A percentile compares a stretch with the other conserved stretches of the same genome.
Evolutionary conservation across 2,329 filamentous ascomycete species (phyloP).

Genomic region (Phaeosphaeriaceae sp.): DNA sequence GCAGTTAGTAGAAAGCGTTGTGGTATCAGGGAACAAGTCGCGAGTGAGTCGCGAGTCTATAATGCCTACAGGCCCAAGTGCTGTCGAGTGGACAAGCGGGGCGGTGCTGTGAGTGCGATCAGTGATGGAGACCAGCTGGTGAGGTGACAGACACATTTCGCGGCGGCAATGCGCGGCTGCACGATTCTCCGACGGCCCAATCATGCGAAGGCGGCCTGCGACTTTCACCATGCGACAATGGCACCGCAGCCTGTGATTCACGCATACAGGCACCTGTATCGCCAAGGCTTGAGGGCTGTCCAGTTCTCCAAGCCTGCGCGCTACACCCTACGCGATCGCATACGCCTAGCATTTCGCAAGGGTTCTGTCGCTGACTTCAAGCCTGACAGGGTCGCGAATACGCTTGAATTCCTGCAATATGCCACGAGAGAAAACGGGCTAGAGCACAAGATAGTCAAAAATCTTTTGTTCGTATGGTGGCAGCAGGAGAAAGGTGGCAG

Average conservation of each 20-base stretch:
- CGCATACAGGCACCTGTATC: constrained; percentile 76
- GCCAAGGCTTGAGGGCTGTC: constrained; percentile 72
- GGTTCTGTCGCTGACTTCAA: constrained; percentile 40
- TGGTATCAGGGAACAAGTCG: constrained; percentile 19
- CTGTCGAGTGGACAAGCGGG: constrained; percentile 26
- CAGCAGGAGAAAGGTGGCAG: constrained; percentile 48
- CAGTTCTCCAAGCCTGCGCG: constrained; percentile 75
- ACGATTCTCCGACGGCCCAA: constrained; percentile 23
- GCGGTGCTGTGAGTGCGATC: constrained; percentile 15
- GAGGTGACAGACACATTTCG: constrained; percentile 5
- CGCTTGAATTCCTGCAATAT: constrained; percentile 73
- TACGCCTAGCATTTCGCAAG: constrained; percentile 52
- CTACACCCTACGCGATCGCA: constrained; percentile 64
- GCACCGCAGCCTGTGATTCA: constrained; percentile 59
- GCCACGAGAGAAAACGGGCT: constrained; percentile 70
- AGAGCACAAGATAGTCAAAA: constrained; percentile 77
- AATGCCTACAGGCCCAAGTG: constrained; percentile 30
- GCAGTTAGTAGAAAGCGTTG: constrained; percentile 22
- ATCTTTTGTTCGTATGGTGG: constrained; percentile 63
- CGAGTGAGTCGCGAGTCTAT: constrained; percentile 21
- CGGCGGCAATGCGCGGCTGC: constrained; percentile 14
- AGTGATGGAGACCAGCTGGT: constrained; percentile 11
- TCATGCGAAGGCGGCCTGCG: constrained; percentile 11
- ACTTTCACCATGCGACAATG: constrained; percentile 30
- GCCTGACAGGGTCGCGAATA: constrained; percentile 65